Evolutionary conservation across 495 filamentous ascomycete genomes (phyloP).

Genomic region (Talaromyces thailandensis): DNA sequence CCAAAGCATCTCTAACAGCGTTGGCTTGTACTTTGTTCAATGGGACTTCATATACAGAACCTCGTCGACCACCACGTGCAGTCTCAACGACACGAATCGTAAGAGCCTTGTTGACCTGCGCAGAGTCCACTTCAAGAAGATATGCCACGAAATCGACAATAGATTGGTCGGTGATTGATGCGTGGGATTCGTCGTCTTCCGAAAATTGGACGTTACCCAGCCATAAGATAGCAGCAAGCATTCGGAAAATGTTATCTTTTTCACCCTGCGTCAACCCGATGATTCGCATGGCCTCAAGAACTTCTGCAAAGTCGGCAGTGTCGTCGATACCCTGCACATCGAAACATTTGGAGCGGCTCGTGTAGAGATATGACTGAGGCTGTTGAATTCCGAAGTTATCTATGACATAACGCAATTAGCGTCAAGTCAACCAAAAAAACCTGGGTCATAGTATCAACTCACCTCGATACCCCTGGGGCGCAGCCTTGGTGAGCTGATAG

Average conservation of each 20-base stretch:
- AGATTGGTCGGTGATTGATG: constrained; percentile 73
- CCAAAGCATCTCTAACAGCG: constrained; percentile 85
- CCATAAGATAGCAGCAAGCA: constrained; percentile 91
- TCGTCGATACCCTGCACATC: constrained; percentile 93
- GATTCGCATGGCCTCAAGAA: constrained; percentile 84
- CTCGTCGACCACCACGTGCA: constrained; percentile 67
- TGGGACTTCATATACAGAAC: constrained; percentile 83
- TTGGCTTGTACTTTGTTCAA: constrained; percentile 85
- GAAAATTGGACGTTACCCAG: constrained; percentile 83
- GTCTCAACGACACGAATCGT: constrained; percentile 88
- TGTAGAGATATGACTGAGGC: constrained; percentile 92
- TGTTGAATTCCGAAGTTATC: constrained; percentile 81
- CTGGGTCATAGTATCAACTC: constrained; percentile 7
- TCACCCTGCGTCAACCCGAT: constrained; percentile 85
- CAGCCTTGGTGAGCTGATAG: constrained; percentile 96
- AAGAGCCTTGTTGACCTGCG: constrained; percentile 76
- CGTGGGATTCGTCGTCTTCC: constrained; percentile 86
- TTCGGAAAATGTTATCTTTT: constrained; percentile 95
- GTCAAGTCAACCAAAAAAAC: background rate
- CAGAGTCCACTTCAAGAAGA: constrained; percentile 77
- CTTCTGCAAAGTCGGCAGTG: constrained; percentile 80
- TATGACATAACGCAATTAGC: constrained; percentile 2
- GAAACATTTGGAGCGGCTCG: constrained; percentile 85
- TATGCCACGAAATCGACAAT: constrained; percentile 93
- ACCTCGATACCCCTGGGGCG: constrained; percentile 74